Conservation (phyloP, 108 stramenopile species). For the Poteriospumella lacustris region DNA sequence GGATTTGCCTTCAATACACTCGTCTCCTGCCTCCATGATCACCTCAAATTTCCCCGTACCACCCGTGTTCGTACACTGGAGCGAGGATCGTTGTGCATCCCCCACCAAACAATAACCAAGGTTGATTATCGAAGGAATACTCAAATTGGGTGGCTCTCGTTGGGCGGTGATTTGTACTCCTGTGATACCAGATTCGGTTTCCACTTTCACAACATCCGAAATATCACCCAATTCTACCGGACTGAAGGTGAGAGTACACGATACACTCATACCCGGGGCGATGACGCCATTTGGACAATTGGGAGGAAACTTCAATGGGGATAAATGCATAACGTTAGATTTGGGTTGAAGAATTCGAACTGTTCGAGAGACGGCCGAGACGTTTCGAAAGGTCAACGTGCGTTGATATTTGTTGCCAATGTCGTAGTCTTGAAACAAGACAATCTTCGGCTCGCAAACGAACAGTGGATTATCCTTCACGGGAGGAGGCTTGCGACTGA, state of each 20-base stretch:
- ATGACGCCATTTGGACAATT: not conserved
- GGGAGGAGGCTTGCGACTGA: not conserved
- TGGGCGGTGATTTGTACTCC: not conserved
- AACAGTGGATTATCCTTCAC: constrained; percentile 5
- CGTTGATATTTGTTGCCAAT: constrained; percentile 5
- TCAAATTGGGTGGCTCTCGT: constrained; percentile 17
- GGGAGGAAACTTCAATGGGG: constrained; percentile 8
- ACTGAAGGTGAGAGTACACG: not conserved
- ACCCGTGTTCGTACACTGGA: constrained; percentile 11
- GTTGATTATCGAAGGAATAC: not conserved
- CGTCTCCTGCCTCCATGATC: not conserved
- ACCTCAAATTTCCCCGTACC: constrained; percentile 12
- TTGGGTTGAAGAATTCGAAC: constrained; percentile 21
- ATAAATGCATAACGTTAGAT: not conserved
- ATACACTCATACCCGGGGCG: constrained; percentile 23
- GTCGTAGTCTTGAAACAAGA: constrained; percentile 1
- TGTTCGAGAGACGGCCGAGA: not conserved
- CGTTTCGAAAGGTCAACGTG: constrained; percentile 16
- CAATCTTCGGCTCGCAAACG: not conserved
- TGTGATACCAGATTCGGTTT: not conserved
- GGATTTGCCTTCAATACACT: too few species aligned
- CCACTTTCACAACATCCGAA: not conserved
- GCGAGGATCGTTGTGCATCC: constrained; percentile 2
- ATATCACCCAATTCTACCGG: constrained; percentile 6
- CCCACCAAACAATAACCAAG: constrained; percentile 14